Percentiles rank a stretch among this genome's conserved stretches.
phyloP scores from a whole-genome alignment of 176 grass and related monocot species.

The Alopecurus myosuroides region DNA sequence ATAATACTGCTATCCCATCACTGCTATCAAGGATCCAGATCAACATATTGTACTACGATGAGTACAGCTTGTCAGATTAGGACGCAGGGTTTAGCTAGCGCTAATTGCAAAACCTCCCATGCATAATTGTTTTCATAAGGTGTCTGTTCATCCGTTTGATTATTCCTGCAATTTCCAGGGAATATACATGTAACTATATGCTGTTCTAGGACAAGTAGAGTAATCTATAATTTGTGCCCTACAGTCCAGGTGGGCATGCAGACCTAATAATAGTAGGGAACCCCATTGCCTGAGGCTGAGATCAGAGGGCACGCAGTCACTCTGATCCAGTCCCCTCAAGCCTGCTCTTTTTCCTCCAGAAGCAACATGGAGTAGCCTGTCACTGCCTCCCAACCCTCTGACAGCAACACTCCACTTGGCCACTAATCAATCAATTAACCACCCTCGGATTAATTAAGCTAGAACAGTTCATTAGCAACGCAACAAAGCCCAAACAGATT shows the following conservation, averaged over 20 bases:
- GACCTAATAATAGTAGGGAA: conserved; percentile 7
- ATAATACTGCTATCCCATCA: conserved; percentile 21
- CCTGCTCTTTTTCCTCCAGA: conserved; percentile 33
- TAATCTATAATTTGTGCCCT: background rate
- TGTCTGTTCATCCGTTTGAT: background rate
- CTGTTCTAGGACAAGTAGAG: background rate
- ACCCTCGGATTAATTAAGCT: background rate
- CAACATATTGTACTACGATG: conserved; percentile 15
- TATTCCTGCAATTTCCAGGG: background rate
- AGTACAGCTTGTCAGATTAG: conserved; percentile 21
- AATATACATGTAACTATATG: background rate
- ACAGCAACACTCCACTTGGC: conserved; percentile 19
- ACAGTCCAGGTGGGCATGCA: conserved; percentile 1
- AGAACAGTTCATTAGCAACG: background rate
- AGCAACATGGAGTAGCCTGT: conserved; percentile 61
- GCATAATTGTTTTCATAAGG: background rate
- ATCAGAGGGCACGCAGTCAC: conserved; percentile 6
- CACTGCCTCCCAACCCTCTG: conserved; percentile 47
- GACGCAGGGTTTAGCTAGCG: conserved; percentile 10
- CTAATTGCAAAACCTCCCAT: conserved; percentile 5
- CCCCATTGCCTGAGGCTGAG: conserved; percentile 9
- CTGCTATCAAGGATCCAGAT: conserved; percentile 24
- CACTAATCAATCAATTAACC: conserved; percentile 39
- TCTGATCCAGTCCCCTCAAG: conserved; percentile 17
- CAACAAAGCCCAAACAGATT: conserved; percentile 26